Percentiles rank a stretch among this genome's conserved stretches.
Evolutionary conservation across 202 grass and related monocot genomes (phyloP).

Genomic region (Panicum virgatum): DNA sequence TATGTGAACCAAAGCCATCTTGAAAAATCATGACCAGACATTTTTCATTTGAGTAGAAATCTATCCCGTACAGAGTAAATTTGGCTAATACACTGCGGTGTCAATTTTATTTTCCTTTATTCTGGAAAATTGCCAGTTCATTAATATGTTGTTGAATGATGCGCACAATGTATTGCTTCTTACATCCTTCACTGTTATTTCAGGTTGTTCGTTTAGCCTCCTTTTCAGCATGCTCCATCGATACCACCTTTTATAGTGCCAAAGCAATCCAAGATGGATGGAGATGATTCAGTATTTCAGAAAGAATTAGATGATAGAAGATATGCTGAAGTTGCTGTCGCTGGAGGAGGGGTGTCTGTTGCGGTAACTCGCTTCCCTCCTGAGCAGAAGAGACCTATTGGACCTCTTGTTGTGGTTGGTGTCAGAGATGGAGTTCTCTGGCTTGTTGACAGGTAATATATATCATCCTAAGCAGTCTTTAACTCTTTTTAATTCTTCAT

Average conservation of each 20-base stretch:
- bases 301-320: constrained; percentile 92
- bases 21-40: constrained; percentile 22
- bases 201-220: constrained; percentile 97
- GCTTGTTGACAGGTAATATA: constrained; percentile 90
- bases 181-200: constrained; percentile 28
- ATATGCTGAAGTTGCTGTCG: too few species aligned
- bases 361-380: constrained; percentile 88
- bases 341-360: constrained; percentile 97
- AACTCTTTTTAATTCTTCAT: background rate
- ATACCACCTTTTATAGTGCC: constrained; percentile 96
- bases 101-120: background rate
- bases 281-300: constrained; percentile 72
- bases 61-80: background rate
- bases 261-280: constrained; percentile 74
- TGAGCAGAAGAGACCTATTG: constrained; percentile 94
- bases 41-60: background rate
- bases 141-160: constrained; percentile 8
- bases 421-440: constrained; percentile 94
- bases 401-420: constrained; percentile 87
- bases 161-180: constrained; percentile 7
- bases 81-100: background rate
- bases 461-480: background rate
- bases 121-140: background rate
- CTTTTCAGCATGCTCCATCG: constrained; percentile 87
- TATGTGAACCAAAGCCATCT: constrained; percentile 9